Conservation (phyloP, 495 filamentous ascomycete genomes). For the Usnea hakonensis region DNA sequence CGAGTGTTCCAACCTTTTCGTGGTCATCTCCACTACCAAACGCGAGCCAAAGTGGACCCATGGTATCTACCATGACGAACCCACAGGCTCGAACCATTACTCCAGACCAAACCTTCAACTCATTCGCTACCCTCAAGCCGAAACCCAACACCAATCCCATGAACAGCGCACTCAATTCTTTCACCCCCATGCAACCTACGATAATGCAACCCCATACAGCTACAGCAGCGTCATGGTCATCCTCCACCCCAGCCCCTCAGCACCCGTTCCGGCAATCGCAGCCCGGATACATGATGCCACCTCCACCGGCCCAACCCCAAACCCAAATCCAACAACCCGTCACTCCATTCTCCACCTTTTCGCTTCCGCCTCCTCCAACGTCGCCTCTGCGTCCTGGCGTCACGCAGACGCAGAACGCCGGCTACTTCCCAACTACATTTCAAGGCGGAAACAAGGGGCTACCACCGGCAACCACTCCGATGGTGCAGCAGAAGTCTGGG, state of each 20-base stretch:
- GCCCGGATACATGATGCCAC: neutral
- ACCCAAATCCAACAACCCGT: conserved; percentile 8
- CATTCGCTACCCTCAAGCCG: conserved; percentile 39
- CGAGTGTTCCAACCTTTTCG: conserved; percentile 36
- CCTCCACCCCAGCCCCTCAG: neutral
- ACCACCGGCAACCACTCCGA: conserved; percentile 26
- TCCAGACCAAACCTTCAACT: conserved; percentile 43
- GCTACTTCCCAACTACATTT: conserved; percentile 22
- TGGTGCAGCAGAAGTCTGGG: conserved; percentile 47
- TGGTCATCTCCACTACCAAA: conserved; percentile 36
- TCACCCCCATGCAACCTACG: conserved; percentile 19
- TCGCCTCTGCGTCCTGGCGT: conserved; percentile 13
- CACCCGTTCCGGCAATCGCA: conserved; percentile 29
- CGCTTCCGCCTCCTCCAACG: conserved; percentile 38
- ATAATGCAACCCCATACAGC: neutral
- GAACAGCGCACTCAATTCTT: conserved; percentile 12
- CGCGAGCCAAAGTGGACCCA: conserved; percentile 20
- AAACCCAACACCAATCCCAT: conserved; percentile 15
- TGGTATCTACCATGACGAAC: conserved; percentile 25
- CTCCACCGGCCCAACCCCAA: conserved; percentile 2
- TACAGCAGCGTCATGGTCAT: conserved; percentile 1
- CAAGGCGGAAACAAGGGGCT: conserved; percentile 16
- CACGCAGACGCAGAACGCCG: conserved; percentile 21
- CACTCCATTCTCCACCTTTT: conserved; percentile 32
- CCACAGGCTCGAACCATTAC: conserved; percentile 42